Evolutionary conservation across 805 yeast species (phyloP).

Genomic region (Wilhelminamyces savonicus): DNA sequence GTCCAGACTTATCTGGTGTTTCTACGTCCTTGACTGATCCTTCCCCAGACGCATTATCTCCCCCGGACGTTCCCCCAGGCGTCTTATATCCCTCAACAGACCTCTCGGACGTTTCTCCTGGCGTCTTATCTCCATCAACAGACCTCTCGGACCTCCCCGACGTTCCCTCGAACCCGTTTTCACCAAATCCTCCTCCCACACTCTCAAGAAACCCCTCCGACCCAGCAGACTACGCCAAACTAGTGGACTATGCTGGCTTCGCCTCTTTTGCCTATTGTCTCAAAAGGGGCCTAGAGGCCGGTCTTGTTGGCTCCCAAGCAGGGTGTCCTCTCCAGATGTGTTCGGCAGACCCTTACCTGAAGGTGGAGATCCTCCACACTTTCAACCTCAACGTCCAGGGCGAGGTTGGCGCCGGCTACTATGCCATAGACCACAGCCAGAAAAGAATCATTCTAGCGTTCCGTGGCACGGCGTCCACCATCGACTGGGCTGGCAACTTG

Average conservation of each 20-base stretch:
- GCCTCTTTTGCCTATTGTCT: constrained; percentile 34
- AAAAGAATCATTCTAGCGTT: constrained; percentile 44
- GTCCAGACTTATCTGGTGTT: too few relatives aligned
- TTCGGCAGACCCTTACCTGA: constrained; percentile 7
- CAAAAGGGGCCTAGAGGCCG: constrained; percentile 19
- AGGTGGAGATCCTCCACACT: constrained; percentile 31
- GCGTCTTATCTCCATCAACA: too few relatives aligned
- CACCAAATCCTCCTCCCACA: too few relatives aligned
- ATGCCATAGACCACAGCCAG: constrained; percentile 41
- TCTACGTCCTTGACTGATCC: too few relatives aligned
- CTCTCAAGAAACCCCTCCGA: too few relatives aligned
- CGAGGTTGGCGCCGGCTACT: constrained; percentile 48
- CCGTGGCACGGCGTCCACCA: constrained; percentile 56
- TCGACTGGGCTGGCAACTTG: constrained; percentile 61
- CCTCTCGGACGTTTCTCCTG: too few relatives aligned
- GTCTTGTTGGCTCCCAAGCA: constrained; percentile 16
- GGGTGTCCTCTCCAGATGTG: constrained; percentile 23
- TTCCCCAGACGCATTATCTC: too few relatives aligned
- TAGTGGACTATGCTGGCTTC: constrained; percentile 27
- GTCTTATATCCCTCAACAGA: too few relatives aligned
- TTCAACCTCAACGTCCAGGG: constrained; percentile 37
- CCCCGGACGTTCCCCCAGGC: too few relatives aligned
- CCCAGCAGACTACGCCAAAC: constrained; percentile 13
- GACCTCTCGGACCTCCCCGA: too few relatives aligned
- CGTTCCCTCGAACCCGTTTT: too few relatives aligned